phyloP scores from a whole-genome alignment of 768 basidiomycete species.

The Lactifluus subvellereus region DNA sequence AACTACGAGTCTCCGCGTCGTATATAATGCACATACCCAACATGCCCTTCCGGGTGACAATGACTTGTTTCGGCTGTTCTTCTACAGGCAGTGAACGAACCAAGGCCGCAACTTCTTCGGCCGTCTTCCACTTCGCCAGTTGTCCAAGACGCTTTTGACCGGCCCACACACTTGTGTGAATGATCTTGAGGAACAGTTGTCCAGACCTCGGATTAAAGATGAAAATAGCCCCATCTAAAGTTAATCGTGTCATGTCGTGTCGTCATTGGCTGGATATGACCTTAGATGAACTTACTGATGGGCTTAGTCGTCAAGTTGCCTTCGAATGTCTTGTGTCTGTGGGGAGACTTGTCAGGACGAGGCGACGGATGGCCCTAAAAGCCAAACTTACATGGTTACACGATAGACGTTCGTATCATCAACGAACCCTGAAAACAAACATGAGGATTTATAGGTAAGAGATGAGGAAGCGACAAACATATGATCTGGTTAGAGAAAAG shows the following conservation, averaged over 20 bases:
- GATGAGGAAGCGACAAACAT: slow-evolving; percentile 41
- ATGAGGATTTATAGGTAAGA: not conserved
- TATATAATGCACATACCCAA: slow-evolving; percentile 51
- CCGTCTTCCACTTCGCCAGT: slow-evolving; percentile 99
- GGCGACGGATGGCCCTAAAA: not conserved
- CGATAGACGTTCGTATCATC: slow-evolving; percentile 99
- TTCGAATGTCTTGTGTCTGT: slow-evolving; percentile 96
- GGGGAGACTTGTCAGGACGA: slow-evolving; percentile 24
- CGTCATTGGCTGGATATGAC: not conserved
- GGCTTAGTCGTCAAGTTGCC: slow-evolving; percentile 99
- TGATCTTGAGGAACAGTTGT: slow-evolving; percentile 97
- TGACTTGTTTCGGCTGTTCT: slow-evolving; percentile 99
- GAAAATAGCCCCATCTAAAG: slow-evolving; percentile 86
- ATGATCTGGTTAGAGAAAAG: slow-evolving; percentile 98
- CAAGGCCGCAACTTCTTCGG: slow-evolving; percentile 98
- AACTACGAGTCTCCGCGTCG: slow-evolving; percentile 7
- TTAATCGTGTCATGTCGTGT: slow-evolving; percentile 11
- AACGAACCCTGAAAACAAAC: slow-evolving; percentile 71
- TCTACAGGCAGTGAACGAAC: slow-evolving; percentile 98
- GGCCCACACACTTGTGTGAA: slow-evolving; percentile 99
- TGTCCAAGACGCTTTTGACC: slow-evolving; percentile 99
- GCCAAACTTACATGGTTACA: slow-evolving; percentile 67
- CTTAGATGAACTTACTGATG: slow-evolving; percentile 58
- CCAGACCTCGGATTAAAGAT: slow-evolving; percentile 99
- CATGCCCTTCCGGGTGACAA: slow-evolving; percentile 99